Evolutionary conservation across 768 basidiomycete genomes (phyloP).

Genomic region (Kwoniella mangroviensis): DNA sequence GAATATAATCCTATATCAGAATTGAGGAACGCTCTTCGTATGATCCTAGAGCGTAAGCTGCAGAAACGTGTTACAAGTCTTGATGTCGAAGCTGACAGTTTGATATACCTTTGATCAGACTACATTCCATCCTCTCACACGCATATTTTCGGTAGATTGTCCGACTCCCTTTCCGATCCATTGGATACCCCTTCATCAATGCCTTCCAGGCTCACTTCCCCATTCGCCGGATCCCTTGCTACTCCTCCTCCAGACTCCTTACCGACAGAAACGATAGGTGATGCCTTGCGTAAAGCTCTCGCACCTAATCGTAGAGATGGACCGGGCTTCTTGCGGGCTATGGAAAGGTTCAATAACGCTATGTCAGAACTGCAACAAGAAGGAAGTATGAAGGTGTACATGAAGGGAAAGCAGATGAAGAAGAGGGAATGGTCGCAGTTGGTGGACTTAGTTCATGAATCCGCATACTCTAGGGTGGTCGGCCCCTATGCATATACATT

Average conservation of each 20-base stretch:
- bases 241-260: slow-evolving; percentile 30
- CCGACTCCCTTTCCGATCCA: slow-evolving; percentile 32
- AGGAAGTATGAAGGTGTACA: slow-evolving; percentile 27
- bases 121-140: slow-evolving; percentile 50
- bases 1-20: slow-evolving; percentile 54
- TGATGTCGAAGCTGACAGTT: not conserved
- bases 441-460: slow-evolving; percentile 63
- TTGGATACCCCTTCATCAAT: slow-evolving; percentile 18
- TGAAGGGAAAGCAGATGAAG: slow-evolving; percentile 13
- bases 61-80: not conserved
- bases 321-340: slow-evolving; percentile 48
- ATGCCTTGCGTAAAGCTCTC: slow-evolving; percentile 46
- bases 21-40: slow-evolving; percentile 38
- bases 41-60: slow-evolving; percentile 51
- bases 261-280: slow-evolving; percentile 45
- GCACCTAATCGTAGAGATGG: slow-evolving; percentile 51
- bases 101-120: slow-evolving; percentile 27
- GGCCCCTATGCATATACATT: slow-evolving; percentile 85
- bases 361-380: slow-evolving; percentile 37
- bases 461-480: slow-evolving; percentile 90
- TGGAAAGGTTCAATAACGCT: slow-evolving; percentile 51
- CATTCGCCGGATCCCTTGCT: slow-evolving; percentile 30
- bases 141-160: slow-evolving; percentile 47
- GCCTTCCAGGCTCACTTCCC: slow-evolving; percentile 37
- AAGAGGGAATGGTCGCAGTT: slow-evolving; percentile 47